A percentile compares a stretch with the other conserved stretches of the same genome.
These are phyloP conservation scores for Colletotrichum sp. DNA, from an alignment of 2,329 filamentous ascomycete genomes.

Conservation along the genomic window DNA sequence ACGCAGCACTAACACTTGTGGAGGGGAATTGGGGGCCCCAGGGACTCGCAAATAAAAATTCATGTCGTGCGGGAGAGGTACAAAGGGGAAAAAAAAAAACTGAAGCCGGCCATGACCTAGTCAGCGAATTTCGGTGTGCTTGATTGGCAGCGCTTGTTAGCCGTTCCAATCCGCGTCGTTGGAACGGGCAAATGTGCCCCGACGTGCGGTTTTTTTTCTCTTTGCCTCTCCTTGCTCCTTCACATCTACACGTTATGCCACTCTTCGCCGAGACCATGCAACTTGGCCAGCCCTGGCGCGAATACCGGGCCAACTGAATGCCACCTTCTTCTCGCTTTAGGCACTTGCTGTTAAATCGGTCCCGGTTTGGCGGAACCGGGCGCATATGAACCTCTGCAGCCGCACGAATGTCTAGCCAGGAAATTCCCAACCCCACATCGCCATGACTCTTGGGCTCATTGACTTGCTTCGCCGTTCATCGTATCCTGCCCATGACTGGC, in stretches of 20 bases:
- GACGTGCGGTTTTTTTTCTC: background rate
- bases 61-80: background rate
- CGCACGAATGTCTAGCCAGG: constrained; percentile 17
- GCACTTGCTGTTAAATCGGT: background rate
- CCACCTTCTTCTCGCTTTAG: background rate
- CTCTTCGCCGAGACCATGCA: background rate
- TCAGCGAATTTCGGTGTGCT: background rate
- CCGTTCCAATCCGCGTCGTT: constrained; percentile 15
- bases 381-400: background rate
- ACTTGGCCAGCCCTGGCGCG: background rate
- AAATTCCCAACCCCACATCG: background rate
- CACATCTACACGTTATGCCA: background rate
- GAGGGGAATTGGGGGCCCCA: background rate
- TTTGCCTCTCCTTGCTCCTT: background rate
- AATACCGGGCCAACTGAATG: background rate
- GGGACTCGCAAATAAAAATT: background rate
- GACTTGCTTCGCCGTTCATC: background rate
- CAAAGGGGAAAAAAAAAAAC: background rate
- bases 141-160: constrained; percentile 18
- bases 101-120: background rate
- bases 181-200: constrained; percentile 12
- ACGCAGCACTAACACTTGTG: background rate
- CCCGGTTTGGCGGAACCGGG: background rate
- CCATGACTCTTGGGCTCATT: background rate
- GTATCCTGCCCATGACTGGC: background rate